phyloP scores from a whole-genome alignment of 805 yeast genomes.

The baker's yeast (Saccharomyces cerevisiae) region DNA sequence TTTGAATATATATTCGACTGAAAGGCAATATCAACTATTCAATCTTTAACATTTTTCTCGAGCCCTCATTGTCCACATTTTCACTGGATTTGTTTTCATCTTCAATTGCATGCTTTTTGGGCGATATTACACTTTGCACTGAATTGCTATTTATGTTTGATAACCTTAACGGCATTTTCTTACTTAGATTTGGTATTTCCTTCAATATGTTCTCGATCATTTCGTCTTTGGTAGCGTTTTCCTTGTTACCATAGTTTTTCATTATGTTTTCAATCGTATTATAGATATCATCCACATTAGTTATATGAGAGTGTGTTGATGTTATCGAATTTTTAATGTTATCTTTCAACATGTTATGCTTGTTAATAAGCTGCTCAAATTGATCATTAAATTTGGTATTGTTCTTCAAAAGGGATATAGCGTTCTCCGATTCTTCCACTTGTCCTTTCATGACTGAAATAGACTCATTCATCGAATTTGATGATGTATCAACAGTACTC shows the following conservation, averaged over 20 bases:
- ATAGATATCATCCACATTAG: not conserved
- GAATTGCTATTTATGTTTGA: not conserved
- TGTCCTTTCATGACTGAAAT: conserved; percentile 13
- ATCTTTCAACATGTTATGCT: conserved; percentile 10
- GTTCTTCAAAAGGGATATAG: conserved; percentile 5
- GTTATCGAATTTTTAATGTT: conserved; percentile 4
- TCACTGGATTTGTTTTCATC: not conserved
- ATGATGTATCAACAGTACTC: conserved; percentile 13
- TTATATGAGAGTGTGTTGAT: conserved; percentile 1
- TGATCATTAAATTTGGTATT: conserved; percentile 11
- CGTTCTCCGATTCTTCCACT: conserved; percentile 11
- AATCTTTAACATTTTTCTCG: not conserved
- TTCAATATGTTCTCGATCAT: not conserved
- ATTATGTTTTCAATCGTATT: conserved; percentile 1
- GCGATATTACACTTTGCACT: not conserved
- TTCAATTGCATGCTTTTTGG: not conserved
- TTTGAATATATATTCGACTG: not conserved
- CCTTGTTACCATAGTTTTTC: not conserved
- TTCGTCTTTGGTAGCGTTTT: not conserved
- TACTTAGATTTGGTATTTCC: not conserved
- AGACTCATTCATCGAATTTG: conserved; percentile 11
- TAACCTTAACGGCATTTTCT: not conserved
- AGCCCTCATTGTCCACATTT: not conserved
- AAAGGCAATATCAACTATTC: not conserved
- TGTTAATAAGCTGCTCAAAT: conserved; percentile 14